Evolutionary conservation across 768 basidiomycete species (phyloP), one percentile per base, ranked within the genome.

Genomic region (Mycena leptocephala): DNA sequence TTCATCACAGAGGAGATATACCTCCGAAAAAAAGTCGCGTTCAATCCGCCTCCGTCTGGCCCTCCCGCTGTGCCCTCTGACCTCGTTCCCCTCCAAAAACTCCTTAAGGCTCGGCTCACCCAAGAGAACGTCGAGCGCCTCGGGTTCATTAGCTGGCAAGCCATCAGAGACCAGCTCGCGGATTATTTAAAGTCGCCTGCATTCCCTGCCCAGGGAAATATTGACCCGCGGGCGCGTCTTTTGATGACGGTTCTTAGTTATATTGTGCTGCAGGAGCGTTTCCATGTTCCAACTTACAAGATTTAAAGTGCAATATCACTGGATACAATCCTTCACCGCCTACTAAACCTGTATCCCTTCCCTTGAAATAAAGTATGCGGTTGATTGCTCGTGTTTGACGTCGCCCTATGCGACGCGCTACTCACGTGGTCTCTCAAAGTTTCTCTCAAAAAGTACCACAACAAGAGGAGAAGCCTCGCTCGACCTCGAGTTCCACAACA

Each of bases 1-100:
- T 79, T 75, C 78, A 33, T 79, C 35, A 77, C 78, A 7, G 78
- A 79, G 5, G 78, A 79, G 30, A 43, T 79, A 16, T 79, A 75
- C 43, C 55, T 63, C 1, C 75, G 71, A 28, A 72, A 70, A 37
- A 79, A 79, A 46, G 46, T 72, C 0, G 9, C 51, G 14, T 78
- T 63, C 71, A 76, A 78, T 28, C 66, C 72, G 30, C 78, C 78
- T 3, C 70, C 70, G 30, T 43, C 39, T 26, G 24, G n/a, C 22
- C 37, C 13, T 13, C 51, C 74, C 3, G 48, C 35, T 20, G 26
- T 43, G 14, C 51, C 55, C 5, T 53, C 46, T 1, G 51, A n/a
- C 28, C 67, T 74, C 2, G 1, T 62, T 11, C 75, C 78, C 8
- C 76, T 79, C 1, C 78, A 79, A 37, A n/a, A 7, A 3, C 72